phyloP scores from a whole-genome alignment of 1,284 basidiomycete genomes.

The Ceratobasidium sp. region DNA sequence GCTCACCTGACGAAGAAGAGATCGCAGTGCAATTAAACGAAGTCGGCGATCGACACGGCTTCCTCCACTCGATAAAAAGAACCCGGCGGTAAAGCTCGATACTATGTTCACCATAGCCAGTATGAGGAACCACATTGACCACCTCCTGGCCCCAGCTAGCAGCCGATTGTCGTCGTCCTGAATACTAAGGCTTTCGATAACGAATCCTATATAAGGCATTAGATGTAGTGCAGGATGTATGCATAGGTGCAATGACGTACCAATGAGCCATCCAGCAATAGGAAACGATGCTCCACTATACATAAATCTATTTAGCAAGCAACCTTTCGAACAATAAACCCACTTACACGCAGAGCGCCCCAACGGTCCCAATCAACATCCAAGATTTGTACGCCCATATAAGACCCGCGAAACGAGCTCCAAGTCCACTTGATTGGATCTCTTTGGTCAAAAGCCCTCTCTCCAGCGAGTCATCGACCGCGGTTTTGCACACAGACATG shows the following conservation, averaged over 20 bases:
- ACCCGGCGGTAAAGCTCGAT: constrained; percentile 51
- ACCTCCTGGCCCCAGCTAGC: constrained; percentile 50
- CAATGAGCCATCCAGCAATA: constrained; percentile 56
- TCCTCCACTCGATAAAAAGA: constrained; percentile 53
- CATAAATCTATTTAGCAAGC: neutral
- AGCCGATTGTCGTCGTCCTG: constrained; percentile 49
- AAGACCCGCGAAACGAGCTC: neutral
- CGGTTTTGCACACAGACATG: constrained; percentile 9
- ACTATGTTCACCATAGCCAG: constrained; percentile 51
- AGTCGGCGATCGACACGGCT: constrained; percentile 52
- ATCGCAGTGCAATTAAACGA: constrained; percentile 19
- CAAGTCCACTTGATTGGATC: neutral
- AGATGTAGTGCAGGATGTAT: neutral
- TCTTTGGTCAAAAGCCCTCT: neutral
- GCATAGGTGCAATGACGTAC: constrained; percentile 27
- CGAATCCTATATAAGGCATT: constrained; percentile 37
- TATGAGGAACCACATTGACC: constrained; percentile 55
- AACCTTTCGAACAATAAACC: neutral
- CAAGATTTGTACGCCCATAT: constrained; percentile 15
- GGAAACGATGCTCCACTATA: constrained; percentile 57
- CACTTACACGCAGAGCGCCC: constrained; percentile 28
- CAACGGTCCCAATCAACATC: constrained; percentile 21
- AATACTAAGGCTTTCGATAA: constrained; percentile 52
- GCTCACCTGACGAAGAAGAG: constrained; percentile 30
- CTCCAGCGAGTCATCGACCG: constrained; percentile 11